Base-by-base conservation (phyloP, 768 basidiomycete species). In the Mycena venus region DNA sequence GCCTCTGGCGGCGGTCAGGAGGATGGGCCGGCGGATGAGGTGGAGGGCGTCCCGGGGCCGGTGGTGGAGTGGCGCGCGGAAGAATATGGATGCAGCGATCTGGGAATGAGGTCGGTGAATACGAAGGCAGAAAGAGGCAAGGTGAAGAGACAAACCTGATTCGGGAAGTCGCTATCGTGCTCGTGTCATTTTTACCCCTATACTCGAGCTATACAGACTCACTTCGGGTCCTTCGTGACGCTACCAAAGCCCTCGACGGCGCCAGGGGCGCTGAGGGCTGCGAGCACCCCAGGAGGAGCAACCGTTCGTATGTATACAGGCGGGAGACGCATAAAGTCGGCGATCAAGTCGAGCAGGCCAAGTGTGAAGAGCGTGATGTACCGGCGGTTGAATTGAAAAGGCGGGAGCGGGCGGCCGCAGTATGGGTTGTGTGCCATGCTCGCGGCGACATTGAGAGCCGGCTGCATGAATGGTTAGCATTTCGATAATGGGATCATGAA, bases 351-450 rank as follows among this genome's bases (percentile, higher is more conserved):
- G 14, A 73, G 38, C 34, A 81, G 59, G 9, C 75, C 82, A n/a
- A 75, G 73, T 5, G 65, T 40, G n/a, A 79, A 31, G 3, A 70
- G 67, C 65, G 76, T 76, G 66, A 84, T 31, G 69, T 77, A 71
- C 2, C 72, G 65, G 34, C 66, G 42, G n/a, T 55, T 76, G 14
- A 75, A 70, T n/a, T 64, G 73, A 27, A 64, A 64, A 21, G 65
- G 64, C 0, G 70, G 71, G 9, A 62, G n/a, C 4, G 64, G 36
- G n/a, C 69, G 73, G 38, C 82, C 82, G n/a, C 79, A 73, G 74
- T 76, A 83, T 2, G 83, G 79, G 65, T 83, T 82, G 61, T 80
- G 79, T 0, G 80, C 73, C 11, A 84, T 80, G 23, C 76, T 78
- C 4, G 81, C 82, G 36, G 60, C 66, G 31, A 81, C 59, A 53